Evolutionary conservation across 768 basidiomycete genomes (phyloP).

Genomic region (Scleroderma citrinum): DNA sequence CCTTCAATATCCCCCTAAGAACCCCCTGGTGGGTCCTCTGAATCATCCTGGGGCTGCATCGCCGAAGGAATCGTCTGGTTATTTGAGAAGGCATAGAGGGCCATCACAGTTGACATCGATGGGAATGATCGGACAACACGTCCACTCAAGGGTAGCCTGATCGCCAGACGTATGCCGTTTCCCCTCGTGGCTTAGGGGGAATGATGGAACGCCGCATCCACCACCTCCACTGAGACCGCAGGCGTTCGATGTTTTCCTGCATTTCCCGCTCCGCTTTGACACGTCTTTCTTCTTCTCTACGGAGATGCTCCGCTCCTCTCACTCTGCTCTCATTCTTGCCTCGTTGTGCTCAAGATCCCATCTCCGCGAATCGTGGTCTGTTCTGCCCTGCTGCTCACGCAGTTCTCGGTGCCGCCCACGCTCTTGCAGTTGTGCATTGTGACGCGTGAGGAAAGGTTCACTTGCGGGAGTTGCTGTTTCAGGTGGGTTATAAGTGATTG

Average conservation of each 20-base stretch:
- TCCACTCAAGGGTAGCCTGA: conserved; percentile 51
- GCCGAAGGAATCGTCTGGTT: conserved; percentile 45
- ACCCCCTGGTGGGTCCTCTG: conserved; percentile 35
- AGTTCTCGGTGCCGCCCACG: conserved; percentile 51
- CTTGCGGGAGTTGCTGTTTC: conserved; percentile 64
- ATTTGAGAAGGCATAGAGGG: conserved; percentile 73
- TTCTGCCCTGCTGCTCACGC: conserved; percentile 77
- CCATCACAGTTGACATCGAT: conserved; percentile 43
- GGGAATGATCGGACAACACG: conserved; percentile 56
- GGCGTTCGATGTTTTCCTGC: conserved; percentile 28
- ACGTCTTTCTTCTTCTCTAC: conserved; percentile 29
- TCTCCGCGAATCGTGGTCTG: conserved; percentile 59
- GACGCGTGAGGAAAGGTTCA: conserved; percentile 67
- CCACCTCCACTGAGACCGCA: conserved; percentile 48
- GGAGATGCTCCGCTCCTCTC: conserved; percentile 30
- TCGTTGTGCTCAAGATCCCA: conserved; percentile 67
- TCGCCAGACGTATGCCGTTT: conserved; percentile 39
- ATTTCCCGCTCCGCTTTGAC: conserved; percentile 35
- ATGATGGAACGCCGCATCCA: conserved; percentile 52
- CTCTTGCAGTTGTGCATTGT: conserved; percentile 47
- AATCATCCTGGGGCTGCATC: conserved; percentile 35
- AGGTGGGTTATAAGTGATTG: conserved; percentile 61
- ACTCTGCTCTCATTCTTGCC: conserved; percentile 44
- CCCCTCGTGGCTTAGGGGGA: conserved; percentile 21
- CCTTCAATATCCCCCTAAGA: conserved; percentile 26